Evolutionary conservation across 345 rosid genomes (phyloP).

Genomic region (Eucalyptus curtisii): DNA sequence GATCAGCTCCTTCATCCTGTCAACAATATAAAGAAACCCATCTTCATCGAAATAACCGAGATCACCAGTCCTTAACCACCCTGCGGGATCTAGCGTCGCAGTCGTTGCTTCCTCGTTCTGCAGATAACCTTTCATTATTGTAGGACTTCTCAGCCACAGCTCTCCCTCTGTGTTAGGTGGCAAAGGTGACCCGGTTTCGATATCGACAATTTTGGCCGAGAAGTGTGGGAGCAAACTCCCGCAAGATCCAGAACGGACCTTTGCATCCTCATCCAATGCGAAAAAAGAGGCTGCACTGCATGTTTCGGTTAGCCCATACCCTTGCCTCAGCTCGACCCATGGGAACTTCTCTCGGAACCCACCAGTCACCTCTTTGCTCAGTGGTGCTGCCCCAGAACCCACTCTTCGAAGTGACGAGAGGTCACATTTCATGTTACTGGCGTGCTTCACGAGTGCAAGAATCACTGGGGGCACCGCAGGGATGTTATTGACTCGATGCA

Average conservation of each 20-base stretch:
- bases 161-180: conserved; percentile 33
- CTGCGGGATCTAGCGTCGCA: conserved; percentile 23
- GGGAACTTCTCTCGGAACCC: conserved; percentile 38
- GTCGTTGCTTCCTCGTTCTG: conserved; percentile 36
- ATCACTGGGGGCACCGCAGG: conserved; percentile 56
- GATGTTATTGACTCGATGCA: conserved; percentile 35
- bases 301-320: conserved; percentile 53
- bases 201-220: conserved; percentile 29
- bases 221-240: conserved; percentile 31
- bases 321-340: conserved; percentile 50
- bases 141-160: conserved; percentile 38
- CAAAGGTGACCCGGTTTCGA: conserved; percentile 19
- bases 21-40: conserved; percentile 42
- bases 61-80: conserved; percentile 64
- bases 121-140: conserved; percentile 41
- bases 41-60: conserved; percentile 43
- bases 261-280: conserved; percentile 5
- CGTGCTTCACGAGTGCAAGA: conserved; percentile 28
- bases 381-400: conserved; percentile 50
- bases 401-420: conserved; percentile 28
- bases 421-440: conserved; percentile 1
- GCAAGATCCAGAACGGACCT: conserved; percentile 23
- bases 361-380: conserved; percentile 36
- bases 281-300: conserved; percentile 26
- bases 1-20: conserved; percentile 61